Evolutionary conservation across 768 basidiomycete species (phyloP), one percentile per base, ranked within the genome.

Genomic region (Phlebiopsis gigantea): DNA sequence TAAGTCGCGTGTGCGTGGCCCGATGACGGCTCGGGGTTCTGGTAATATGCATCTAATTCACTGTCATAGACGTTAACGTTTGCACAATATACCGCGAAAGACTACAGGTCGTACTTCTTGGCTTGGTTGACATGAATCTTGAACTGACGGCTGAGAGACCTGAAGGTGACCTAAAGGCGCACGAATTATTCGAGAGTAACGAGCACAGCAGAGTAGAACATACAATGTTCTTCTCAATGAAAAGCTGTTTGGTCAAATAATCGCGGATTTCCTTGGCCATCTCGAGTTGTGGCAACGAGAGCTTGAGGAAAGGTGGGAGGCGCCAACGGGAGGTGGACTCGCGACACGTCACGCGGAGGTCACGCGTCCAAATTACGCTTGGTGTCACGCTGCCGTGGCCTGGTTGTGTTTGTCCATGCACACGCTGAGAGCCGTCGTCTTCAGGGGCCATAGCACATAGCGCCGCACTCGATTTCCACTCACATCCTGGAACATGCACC

Each of bases 61-160:
- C 90, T 92, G 62, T 9, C 17, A 43, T 8, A 39, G 39, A 10
- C 8, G 28, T n/a, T 29, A 4, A 28, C 1, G 19, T 14, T 19
- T 1, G 26, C 21, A 15, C 22, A 1, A n/a, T 3, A 19, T 21
- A 49, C 30, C n/a, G 24, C 17, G 14, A 15, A 49, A 46, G 19
- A n/a, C 9, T 9, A 17, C 21, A 53, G 41, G 24, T n/a, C n/a
- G 17, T 58, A 91, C 90, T 84, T 87, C 67, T 91, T 93, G 19
- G 90, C 90, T 34, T 72, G 71, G 68, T 90, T 88, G 64, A 91
- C 88, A 63, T 91, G 85, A 53, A 92, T 76, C 0, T 76, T 75
- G 44, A 89, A 76, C 41, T 80, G 81, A 60, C 88, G 79, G 63
- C 90, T 91, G 48, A 93, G 75, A 4, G 81, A 84, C 34, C 90